Evolutionary conservation across 768 basidiomycete genomes (phyloP).

Genomic region (Serpula lacrymans): DNA sequence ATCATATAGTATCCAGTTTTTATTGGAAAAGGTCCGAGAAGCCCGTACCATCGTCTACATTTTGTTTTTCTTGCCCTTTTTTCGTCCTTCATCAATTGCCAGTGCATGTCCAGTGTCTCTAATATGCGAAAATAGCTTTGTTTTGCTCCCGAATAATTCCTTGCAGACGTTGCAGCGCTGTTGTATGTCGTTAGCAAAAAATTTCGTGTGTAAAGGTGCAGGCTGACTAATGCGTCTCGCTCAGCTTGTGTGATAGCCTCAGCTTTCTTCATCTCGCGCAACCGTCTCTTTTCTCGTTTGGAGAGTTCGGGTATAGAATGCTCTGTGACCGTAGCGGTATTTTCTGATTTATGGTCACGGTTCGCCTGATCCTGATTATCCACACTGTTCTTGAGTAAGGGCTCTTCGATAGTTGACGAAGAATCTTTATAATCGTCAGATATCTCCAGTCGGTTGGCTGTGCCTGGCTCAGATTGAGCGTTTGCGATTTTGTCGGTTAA

Average conservation of each 20-base stretch:
- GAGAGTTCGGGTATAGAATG: conserved; percentile 37
- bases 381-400: too few relatives aligned
- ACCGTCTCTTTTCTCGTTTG: conserved; percentile 81
- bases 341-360: neutral
- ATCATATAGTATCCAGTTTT: too few relatives aligned
- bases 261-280: conserved; percentile 71
- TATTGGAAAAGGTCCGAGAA: too few relatives aligned
- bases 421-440: conserved; percentile 19
- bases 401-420: too few relatives aligned
- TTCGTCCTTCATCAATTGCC: conserved; percentile 33
- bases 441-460: too few relatives aligned
- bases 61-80: conserved; percentile 36
- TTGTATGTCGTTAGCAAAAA: conserved; percentile 9
- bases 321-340: neutral
- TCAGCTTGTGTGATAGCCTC: conserved; percentile 8
- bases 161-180: conserved; percentile 68
- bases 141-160: conserved; percentile 60
- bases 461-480: conserved; percentile 7
- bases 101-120: conserved; percentile 67
- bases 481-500: conserved; percentile 10
- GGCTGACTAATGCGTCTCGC: conserved; percentile 4
- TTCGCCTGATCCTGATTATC: too few relatives aligned
- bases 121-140: conserved; percentile 74
- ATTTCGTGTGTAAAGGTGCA: conserved; percentile 1
- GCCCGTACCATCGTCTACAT: too few relatives aligned